Conservation (phyloP, 2,329 filamentous ascomycete species). For the Conoideocrella luteorostrata region DNA sequence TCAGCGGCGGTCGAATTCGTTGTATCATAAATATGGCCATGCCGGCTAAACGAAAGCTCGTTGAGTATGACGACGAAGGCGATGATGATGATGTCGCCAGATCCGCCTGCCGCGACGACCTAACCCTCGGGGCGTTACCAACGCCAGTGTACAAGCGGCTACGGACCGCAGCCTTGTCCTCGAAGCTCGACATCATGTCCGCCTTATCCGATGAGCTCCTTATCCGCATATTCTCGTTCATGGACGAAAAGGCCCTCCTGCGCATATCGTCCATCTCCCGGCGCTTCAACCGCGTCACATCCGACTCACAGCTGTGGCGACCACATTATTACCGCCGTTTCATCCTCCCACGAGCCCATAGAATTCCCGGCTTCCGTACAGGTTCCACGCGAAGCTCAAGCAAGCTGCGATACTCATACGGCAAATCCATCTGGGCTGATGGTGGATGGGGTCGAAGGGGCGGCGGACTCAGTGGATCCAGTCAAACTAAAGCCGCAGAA, state of each 20-base stretch:
- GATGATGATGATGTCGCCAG: background rate
- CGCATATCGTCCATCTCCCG: slow-evolving; percentile 60
- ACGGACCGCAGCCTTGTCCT: background rate
- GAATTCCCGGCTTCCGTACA: slow-evolving; percentile 59
- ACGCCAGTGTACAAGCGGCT: background rate
- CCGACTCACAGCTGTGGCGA: slow-evolving; percentile 88
- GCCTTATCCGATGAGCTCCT: slow-evolving; percentile 80
- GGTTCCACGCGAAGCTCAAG: slow-evolving; percentile 21
- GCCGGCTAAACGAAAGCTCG: slow-evolving; percentile 19
- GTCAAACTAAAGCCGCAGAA: slow-evolving; percentile 34
- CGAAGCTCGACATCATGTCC: slow-evolving; percentile 56
- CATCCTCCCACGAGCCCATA: slow-evolving; percentile 71
- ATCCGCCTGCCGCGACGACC: background rate
- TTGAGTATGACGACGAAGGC: slow-evolving; percentile 5
- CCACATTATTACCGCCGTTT: slow-evolving; percentile 81
- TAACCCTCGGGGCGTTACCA: too few species aligned
- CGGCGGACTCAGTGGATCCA: slow-evolving; percentile 37
- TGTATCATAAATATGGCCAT: too few species aligned
- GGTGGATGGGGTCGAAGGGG: slow-evolving; percentile 31
- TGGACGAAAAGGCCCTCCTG: slow-evolving; percentile 64
- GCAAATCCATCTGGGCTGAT: slow-evolving; percentile 38
- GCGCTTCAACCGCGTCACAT: slow-evolving; percentile 65
- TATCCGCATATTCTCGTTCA: slow-evolving; percentile 71
- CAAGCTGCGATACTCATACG: slow-evolving; percentile 39
- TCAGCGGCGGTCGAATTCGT: too few species aligned